These are phyloP conservation scores for Claviceps pazoutovae DNA, from an alignment of 2,329 filamentous ascomycete genomes.

Conservation along the genomic window DNA sequence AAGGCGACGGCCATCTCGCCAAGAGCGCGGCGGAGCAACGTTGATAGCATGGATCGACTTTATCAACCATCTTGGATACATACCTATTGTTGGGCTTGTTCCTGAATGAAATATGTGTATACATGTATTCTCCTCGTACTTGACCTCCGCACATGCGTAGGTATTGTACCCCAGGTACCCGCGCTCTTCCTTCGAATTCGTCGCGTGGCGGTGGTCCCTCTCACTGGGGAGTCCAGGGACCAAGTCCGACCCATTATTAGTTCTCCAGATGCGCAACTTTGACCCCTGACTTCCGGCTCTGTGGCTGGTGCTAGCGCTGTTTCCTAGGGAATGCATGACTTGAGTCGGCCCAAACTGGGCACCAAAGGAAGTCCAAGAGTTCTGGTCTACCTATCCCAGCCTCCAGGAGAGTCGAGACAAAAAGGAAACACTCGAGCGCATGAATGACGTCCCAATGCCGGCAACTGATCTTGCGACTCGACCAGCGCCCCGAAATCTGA, in stretches of 20 bases:
- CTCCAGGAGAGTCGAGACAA: not conserved
- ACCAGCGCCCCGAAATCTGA: not conserved
- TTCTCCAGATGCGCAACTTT: too few species aligned
- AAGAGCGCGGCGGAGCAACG: not conserved
- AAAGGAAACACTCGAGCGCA: not conserved
- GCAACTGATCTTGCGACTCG: not conserved
- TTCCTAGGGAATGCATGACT: not conserved
- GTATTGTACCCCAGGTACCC: not conserved
- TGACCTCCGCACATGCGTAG: not conserved
- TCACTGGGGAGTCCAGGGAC: too few species aligned
- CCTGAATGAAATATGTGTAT: not conserved
- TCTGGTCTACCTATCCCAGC: not conserved
- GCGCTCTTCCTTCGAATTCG: not conserved
- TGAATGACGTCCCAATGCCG: conserved; percentile 4
- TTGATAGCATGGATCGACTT: not conserved
- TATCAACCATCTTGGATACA: too few species aligned
- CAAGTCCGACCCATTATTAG: too few species aligned
- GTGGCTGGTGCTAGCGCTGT: not conserved
- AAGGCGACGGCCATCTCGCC: not conserved
- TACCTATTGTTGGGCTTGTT: not conserved
- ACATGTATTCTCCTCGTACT: not conserved
- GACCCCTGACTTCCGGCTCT: not conserved
- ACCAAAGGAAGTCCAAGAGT: not conserved
- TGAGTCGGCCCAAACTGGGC: not conserved
- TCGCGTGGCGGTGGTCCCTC: not conserved